Conservation (phyloP, 179 eudicot genomes). For the Actinidia polygama region DNA sequence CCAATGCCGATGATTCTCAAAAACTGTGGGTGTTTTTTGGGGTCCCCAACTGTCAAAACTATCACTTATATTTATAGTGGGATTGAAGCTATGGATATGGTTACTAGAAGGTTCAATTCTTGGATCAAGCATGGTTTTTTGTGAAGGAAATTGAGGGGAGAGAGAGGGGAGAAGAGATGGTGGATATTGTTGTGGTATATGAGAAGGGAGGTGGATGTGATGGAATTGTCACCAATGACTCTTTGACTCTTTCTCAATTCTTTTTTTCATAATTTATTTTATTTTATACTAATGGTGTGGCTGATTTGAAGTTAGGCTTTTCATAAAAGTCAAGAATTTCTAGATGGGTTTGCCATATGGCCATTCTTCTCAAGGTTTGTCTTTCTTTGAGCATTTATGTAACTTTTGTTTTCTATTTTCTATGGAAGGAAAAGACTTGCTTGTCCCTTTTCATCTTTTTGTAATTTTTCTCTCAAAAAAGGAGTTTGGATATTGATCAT, state of each 20-base stretch:
- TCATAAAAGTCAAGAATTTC: slow-evolving; percentile 34
- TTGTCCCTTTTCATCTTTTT: background rate
- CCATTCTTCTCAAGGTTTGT: background rate
- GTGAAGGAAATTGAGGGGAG: background rate
- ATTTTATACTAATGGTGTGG: slow-evolving; percentile 1
- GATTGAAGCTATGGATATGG: slow-evolving; percentile 45
- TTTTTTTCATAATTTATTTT: background rate
- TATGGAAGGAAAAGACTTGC: slow-evolving; percentile 6
- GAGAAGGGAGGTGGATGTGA: slow-evolving; percentile 16
- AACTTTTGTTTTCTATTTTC: background rate
- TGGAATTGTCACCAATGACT: slow-evolving; percentile 20
- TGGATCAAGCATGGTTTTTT: slow-evolving; percentile 43
- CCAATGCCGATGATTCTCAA: slow-evolving; percentile 17
- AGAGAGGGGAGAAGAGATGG: background rate
- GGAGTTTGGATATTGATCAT: no score
- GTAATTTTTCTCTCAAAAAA: background rate
- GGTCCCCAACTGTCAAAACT: slow-evolving; percentile 25
- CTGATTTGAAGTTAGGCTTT: background rate
- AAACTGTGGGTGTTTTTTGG: slow-evolving; percentile 24
- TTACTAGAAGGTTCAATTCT: slow-evolving; percentile 34
- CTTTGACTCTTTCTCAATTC: slow-evolving; percentile 8
- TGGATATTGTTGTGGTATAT: background rate
- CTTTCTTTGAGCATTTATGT: slow-evolving; percentile 6
- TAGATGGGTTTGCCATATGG: slow-evolving; percentile 24
- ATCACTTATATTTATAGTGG: slow-evolving; percentile 34